Percentiles rank a stretch among this genome's conserved stretches.
These are phyloP conservation scores for Penicillium desertorum DNA, from an alignment of 495 filamentous ascomycete species.

Conservation along the genomic window DNA sequence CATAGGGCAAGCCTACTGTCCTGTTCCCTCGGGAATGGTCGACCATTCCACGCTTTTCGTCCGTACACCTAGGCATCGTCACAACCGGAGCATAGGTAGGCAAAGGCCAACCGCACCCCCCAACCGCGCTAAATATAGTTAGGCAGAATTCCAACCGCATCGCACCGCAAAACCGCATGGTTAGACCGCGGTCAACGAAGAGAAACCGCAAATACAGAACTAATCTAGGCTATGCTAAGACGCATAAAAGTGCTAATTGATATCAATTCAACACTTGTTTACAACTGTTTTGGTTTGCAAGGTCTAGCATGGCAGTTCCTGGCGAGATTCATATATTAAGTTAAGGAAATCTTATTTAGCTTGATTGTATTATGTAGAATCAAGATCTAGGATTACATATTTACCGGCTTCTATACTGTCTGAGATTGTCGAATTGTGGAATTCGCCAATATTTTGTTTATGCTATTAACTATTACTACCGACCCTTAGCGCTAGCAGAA, in stretches of 20 bases:
- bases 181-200: neutral
- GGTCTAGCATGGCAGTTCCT: neutral
- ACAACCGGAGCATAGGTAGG: neutral
- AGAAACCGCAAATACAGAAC: neutral
- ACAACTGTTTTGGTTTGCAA: slow-evolving; percentile 2
- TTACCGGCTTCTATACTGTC: neutral
- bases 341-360: neutral
- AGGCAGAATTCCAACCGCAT: slow-evolving; percentile 1
- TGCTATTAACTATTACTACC: no score
- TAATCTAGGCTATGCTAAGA: neutral
- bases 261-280: neutral
- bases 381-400: neutral
- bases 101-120: slow-evolving; percentile 1
- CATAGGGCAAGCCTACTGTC: neutral
- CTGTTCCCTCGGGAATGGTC: neutral
- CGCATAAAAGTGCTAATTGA: neutral
- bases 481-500: no score
- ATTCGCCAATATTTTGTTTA: no score
- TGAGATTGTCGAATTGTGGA: neutral
- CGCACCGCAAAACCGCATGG: slow-evolving; percentile 1
- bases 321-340: neutral
- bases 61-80: no score
- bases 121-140: slow-evolving; percentile 2
- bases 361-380: neutral
- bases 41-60: no score